Evolutionary conservation across 495 filamentous ascomycete species (phyloP).

Genomic region (Tuber brumale): DNA sequence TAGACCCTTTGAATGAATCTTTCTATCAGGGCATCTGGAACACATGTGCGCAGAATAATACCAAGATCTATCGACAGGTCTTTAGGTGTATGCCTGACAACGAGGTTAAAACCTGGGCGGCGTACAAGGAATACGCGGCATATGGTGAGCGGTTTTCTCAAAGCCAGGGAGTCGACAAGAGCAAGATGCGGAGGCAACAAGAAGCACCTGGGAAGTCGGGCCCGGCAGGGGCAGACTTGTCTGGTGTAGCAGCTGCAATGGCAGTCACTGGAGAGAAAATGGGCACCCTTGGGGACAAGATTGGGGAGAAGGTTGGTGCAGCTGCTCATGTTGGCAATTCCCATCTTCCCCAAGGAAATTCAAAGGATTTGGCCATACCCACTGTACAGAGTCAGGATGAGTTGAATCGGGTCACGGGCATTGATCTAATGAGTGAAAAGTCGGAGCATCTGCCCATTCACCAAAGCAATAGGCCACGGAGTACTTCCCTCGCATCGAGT

Average conservation of each 20-base stretch:
- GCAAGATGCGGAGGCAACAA: constrained; percentile 48
- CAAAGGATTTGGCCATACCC: constrained; percentile 23
- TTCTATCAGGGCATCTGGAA: constrained; percentile 89
- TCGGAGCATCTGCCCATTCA: constrained; percentile 39
- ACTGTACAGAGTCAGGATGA: constrained; percentile 18
- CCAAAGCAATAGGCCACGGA: constrained; percentile 25
- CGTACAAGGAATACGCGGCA: constrained; percentile 79
- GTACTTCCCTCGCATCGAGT: constrained; percentile 31
- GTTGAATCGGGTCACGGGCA: constrained; percentile 19
- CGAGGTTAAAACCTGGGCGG: constrained; percentile 86
- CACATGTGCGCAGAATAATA: constrained; percentile 86
- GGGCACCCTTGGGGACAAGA: constrained; percentile 42
- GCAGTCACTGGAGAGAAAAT: constrained; percentile 15
- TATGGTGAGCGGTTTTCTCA: constrained; percentile 75
- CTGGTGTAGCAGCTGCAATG: constrained; percentile 17
- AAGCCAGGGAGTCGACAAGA: constrained; percentile 49
- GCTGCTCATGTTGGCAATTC: constrained; percentile 22
- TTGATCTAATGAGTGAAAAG: constrained; percentile 47
- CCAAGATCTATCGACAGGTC: constrained; percentile 81
- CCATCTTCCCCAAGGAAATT: constrained; percentile 23
- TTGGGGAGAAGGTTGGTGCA: constrained; percentile 43
- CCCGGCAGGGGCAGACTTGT: constrained; percentile 45
- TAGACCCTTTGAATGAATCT: constrained; percentile 70
- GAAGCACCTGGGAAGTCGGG: constrained; percentile 46
- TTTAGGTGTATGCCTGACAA: constrained; percentile 97